These are phyloP conservation scores for Sherardia arvensis DNA, from an alignment of 257 asterid genomes.

Conservation along the genomic window DNA sequence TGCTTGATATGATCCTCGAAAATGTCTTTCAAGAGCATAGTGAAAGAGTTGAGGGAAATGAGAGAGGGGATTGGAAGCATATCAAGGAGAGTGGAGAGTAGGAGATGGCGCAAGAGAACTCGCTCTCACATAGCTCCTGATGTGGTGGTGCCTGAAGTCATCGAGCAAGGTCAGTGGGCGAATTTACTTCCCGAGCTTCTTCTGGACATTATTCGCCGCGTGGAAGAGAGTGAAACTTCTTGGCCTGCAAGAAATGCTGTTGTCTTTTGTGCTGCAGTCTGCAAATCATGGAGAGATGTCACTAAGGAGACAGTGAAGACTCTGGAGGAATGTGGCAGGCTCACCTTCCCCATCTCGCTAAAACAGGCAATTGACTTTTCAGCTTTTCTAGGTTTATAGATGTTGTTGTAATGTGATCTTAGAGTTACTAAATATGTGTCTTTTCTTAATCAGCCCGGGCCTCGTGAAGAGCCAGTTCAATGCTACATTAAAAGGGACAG, in stretches of 20 bases:
- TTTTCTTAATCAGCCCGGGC: conserved; percentile 59
- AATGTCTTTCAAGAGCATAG: conserved; percentile 79
- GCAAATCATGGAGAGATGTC: conserved; percentile 87
- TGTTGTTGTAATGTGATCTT: conserved; percentile 7
- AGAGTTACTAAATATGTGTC: not conserved
- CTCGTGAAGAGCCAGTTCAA: conserved; percentile 83
- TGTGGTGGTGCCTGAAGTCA: conserved; percentile 39
- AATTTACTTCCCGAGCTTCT: conserved; percentile 84
- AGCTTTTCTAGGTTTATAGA: not conserved
- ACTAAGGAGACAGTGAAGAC: conserved; percentile 92
- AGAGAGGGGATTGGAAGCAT: conserved; percentile 79
- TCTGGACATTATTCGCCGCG: conserved; percentile 70
- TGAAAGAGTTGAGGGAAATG: conserved; percentile 67
- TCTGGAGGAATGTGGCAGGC: conserved; percentile 88
- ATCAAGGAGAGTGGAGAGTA: conserved; percentile 51
- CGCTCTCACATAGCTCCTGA: conserved; percentile 67
- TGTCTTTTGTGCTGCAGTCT: conserved; percentile 83
- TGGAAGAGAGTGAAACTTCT: conserved; percentile 81
- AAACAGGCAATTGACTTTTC: conserved; percentile 53
- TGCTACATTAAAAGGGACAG: conserved; percentile 90
- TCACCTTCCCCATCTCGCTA: conserved; percentile 87
- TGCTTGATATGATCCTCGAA: conserved; percentile 17
- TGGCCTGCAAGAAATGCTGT: conserved; percentile 90
- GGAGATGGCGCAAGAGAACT: conserved; percentile 59
- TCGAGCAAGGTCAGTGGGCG: conserved; percentile 90